Evolutionary conservation across 1,284 basidiomycete species (phyloP), one percentile per base, ranked within the genome.

Genomic region (Papiliotrema terrestris): DNA sequence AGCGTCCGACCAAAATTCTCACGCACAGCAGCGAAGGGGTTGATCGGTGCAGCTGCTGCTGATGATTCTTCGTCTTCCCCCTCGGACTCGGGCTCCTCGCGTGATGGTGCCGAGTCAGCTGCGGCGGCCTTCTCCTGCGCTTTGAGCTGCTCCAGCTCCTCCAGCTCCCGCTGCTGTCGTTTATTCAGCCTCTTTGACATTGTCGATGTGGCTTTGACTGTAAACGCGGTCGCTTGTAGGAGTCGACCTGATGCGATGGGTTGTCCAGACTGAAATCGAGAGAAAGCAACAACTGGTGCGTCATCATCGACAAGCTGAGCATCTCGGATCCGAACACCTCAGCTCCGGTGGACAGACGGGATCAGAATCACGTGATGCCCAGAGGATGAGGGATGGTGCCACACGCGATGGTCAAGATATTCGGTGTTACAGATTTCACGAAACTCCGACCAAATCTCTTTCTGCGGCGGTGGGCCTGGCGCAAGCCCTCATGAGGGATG

Each of bases 141-240:
- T 51, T 72, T 65, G 1, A 74, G 66, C 36, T 66, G 61, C 51
- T 72, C 66, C 17, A 78, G 82, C 67, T 93, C 89, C 58, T 91
- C 88, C 22, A 84, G 80, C 67, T 91, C 89, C 44, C 91, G 79
- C 65, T 91, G 86, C 70, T 93, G 90, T 46, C 91, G 81, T 75
- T 91, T 94, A 77, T 84, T 93, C 19, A 80, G 65, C 32, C 79
- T 65, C 42, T 78, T 79, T 14, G 76, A 73, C 78, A 80, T 80
- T 17, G 15, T 41, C 4, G 6, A 42, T 4, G 11, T 5, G 29
- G 6, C 29, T 6, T 5, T 32, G 26, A 9, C 5, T 17, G 29
- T 17, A n/a, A 4, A 35, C 19, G 35, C 26, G 20, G 19, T 29
- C 6, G 8, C 5, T 26, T 22, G 15, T 3, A 5, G 35, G 8